Evolutionary conservation across 805 yeast genomes (phyloP).

Genomic region (Candida quercuum): DNA sequence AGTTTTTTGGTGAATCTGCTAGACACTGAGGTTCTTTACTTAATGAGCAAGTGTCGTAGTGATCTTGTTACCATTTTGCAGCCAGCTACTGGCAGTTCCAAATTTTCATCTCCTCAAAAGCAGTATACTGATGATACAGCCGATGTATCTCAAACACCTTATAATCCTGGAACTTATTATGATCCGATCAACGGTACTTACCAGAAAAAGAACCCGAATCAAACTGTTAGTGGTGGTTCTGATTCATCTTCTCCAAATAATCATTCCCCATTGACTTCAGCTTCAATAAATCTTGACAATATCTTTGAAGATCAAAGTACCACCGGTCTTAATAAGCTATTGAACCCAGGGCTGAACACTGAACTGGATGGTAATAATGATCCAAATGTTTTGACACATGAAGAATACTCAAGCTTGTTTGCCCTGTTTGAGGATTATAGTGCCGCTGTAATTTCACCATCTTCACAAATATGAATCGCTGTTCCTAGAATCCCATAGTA

Average conservation of each 20-base stretch:
- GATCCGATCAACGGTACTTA: conserved; percentile 3
- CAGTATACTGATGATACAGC: background rate
- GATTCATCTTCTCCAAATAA: background rate
- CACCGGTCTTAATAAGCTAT: background rate
- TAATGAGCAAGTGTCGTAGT: conserved; percentile 8
- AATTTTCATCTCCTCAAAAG: background rate
- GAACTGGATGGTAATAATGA: background rate
- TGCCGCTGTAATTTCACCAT: background rate
- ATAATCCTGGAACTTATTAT: conserved; percentile 2
- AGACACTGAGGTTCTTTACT: conserved; percentile 11
- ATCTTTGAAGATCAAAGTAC: conserved; percentile 2
- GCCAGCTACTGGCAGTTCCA: conserved; percentile 6
- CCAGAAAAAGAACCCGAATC: background rate
- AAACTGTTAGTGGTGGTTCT: background rate
- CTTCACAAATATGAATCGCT: background rate
- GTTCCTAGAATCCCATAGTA: too few relatives aligned
- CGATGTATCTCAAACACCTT: background rate
- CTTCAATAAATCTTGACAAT: conserved; percentile 4
- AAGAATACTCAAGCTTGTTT: conserved; percentile 20
- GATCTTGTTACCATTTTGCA: conserved; percentile 14
- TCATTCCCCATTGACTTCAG: background rate
- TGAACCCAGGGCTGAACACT: background rate
- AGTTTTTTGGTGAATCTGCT: conserved; percentile 11
- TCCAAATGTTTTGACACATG: conserved; percentile 11
- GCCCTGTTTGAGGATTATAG: conserved; percentile 22